Percentiles rank a stretch among this genome's conserved stretches.
phyloP scores from a whole-genome alignment of 2,329 filamentous ascomycete genomes.

The Fusarium oligoseptatum region DNA sequence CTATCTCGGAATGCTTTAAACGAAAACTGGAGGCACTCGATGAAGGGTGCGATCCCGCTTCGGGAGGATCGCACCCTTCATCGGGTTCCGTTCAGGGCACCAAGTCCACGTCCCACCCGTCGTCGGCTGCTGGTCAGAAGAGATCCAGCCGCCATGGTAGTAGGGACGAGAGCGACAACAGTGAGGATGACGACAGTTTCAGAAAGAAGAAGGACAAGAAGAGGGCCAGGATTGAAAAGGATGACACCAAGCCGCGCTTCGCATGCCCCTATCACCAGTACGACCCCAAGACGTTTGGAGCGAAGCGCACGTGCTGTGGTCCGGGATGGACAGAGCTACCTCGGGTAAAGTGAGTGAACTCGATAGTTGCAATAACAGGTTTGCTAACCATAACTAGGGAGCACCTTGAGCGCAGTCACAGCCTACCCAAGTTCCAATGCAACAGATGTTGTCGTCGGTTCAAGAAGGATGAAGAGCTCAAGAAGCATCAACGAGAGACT shows the following conservation, averaged over 20 bases:
- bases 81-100: constrained; percentile 34
- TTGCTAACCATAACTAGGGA: constrained; percentile 32
- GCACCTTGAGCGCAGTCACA: constrained; percentile 41
- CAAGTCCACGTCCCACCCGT: constrained; percentile 13
- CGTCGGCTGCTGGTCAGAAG: constrained; percentile 32
- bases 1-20: constrained; percentile 28
- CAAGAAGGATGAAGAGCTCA: constrained; percentile 33
- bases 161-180: constrained; percentile 47
- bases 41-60: constrained; percentile 29
- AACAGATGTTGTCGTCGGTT: constrained; percentile 38
- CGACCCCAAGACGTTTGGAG: constrained; percentile 46
- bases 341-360: constrained; percentile 43
- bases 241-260: constrained; percentile 45
- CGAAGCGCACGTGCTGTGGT: constrained; percentile 40
- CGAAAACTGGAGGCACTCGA: constrained; percentile 39
- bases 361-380: not conserved
- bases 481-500: constrained; percentile 36
- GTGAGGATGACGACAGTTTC: constrained; percentile 45
- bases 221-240: constrained; percentile 52
- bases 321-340: constrained; percentile 42
- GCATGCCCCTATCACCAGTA: constrained; percentile 55
- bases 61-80: constrained; percentile 21
- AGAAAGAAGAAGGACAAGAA: constrained; percentile 53
- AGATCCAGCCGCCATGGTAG: constrained; percentile 28
- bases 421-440: constrained; percentile 38